Evolutionary conservation across 2,329 filamentous ascomycete genomes (phyloP), one percentile per base, ranked within the genome.

Genomic region (Colletotrichum salicis): DNA sequence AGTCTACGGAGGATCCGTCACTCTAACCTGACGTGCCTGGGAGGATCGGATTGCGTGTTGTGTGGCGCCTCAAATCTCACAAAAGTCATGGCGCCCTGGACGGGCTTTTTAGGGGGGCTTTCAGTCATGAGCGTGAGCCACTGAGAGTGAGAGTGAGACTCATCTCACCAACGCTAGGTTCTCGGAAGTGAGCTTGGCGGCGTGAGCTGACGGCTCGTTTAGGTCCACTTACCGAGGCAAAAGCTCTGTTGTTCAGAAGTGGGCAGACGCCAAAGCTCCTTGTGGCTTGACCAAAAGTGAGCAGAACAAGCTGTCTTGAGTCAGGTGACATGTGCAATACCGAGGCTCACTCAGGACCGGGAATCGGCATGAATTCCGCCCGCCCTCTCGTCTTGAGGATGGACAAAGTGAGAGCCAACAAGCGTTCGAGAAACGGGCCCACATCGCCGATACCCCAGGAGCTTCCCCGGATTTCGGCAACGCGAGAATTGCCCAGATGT

Each of bases 201-300:
- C 31, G 29, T 31, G 19, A 6, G 29, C 10, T 31, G 24, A 24
- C 12, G 8, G 51, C 51, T n/a, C 22, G 7, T 41, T 8, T 1
- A 11, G 61, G 5, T 41, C 61, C 61, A 64, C 61, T 64, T 64
- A 29, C 61, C 61, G 61, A 64, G 61, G 61, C 12, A 11, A 12
- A 7, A 27, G 5, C 24, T 15, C 11, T 22, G 12, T 3, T n/a
- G 33, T 13, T 27, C 13, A 54, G 12, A 41, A 6, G 8, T 6
- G 60, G 13, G 45, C 24, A 55, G 45, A 48, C 11, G 19, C 8
- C 4, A 37, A n/a, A 37, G n/a, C n/a, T 27, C 41, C 15, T 27
- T 4, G 11, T 13, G 31, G 2, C n/a, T 5, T 15, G 33, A 15
- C 57, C 12, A 29, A 29, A 29, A 29, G 27, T 29, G 27, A 29